A percentile compares a stretch with the other conserved stretches of the same genome.
These are phyloP conservation scores for Rugiboletus extremiorientalis DNA, from an alignment of 1,284 basidiomycete genomes.

Conservation along the genomic window DNA sequence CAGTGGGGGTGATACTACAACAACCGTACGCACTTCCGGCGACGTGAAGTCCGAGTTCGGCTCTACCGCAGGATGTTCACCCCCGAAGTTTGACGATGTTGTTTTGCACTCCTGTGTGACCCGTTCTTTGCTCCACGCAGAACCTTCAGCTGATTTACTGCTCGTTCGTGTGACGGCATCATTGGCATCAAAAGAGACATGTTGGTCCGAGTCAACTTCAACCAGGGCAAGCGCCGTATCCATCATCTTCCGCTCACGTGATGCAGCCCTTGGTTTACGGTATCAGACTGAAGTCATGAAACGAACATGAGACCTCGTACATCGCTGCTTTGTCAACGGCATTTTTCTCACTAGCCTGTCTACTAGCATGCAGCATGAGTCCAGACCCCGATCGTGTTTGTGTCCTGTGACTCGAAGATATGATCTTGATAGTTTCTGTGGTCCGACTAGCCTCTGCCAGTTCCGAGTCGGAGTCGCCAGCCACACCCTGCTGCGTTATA, in stretches of 20 bases:
- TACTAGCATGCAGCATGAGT: neutral
- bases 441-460: neutral
- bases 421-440: neutral
- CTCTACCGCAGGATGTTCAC: neutral
- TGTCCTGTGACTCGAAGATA: neutral
- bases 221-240: neutral
- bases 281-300: neutral
- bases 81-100: neutral
- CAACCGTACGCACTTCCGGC: neutral
- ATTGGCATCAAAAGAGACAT: neutral
- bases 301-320: neutral
- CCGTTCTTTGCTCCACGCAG: neutral
- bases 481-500: neutral
- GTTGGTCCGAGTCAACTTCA: neutral
- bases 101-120: neutral
- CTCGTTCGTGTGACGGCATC: neutral
- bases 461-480: neutral
- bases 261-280: neutral
- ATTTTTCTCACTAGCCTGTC: neutral
- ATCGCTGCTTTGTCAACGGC: neutral
- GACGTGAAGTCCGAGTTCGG: neutral
- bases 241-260: neutral
- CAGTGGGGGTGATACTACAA: constrained; percentile 1
- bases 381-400: neutral
- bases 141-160: neutral